These are phyloP conservation scores for Avicennia marina DNA, from an alignment of 257 asterid genomes.

Conservation along the genomic window DNA sequence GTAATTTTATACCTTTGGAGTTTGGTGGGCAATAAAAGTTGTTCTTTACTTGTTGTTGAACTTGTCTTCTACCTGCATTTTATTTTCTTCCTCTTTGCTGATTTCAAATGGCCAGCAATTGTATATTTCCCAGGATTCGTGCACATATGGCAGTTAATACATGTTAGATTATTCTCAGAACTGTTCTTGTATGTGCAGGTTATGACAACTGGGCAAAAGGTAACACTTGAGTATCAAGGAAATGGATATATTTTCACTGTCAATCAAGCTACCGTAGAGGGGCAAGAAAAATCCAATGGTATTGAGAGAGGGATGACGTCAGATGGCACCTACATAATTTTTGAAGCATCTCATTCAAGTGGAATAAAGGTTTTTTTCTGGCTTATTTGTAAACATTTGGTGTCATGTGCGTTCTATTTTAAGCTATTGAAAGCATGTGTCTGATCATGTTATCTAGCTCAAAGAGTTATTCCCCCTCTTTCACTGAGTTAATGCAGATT, in stretches of 20 bases:
- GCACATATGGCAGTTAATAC: conserved; percentile 1
- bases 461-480: conserved; percentile 12
- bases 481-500: conserved; percentile 51
- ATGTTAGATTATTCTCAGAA: conserved; percentile 5
- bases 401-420: conserved; percentile 10
- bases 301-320: conserved; percentile 82
- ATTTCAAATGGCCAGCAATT: conserved; percentile 2
- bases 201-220: conserved; percentile 86
- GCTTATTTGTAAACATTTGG: no score
- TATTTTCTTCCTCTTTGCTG: neutral
- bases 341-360: conserved; percentile 75
- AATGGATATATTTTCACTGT: conserved; percentile 76
- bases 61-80: conserved; percentile 3
- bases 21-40: neutral
- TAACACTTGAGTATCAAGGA: conserved; percentile 86
- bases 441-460: conserved; percentile 13
- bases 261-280: conserved; percentile 77
- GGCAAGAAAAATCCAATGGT: conserved; percentile 52
- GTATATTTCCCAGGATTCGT: neutral
- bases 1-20: conserved; percentile 5
- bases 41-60: neutral
- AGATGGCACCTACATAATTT: conserved; percentile 77
- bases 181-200: conserved; percentile 42
- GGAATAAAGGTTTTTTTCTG: conserved; percentile 70
- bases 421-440: conserved; percentile 14